Percentiles rank a stretch among this genome's conserved stretches.
These are phyloP conservation scores for Akebia trifoliata DNA, from an alignment of 164 flowering plant species.

Conservation along the genomic window DNA sequence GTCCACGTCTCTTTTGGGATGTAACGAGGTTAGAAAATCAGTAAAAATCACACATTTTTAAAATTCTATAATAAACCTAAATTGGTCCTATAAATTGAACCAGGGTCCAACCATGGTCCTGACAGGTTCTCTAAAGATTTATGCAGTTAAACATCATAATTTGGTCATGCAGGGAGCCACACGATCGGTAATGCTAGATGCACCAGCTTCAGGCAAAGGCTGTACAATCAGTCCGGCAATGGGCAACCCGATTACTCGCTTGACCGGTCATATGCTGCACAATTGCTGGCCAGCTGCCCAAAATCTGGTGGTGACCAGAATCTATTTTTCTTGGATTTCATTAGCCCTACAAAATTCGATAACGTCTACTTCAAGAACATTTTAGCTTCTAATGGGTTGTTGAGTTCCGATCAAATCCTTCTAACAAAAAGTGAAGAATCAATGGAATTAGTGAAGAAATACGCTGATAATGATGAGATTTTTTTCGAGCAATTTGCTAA, in stretches of 20 bases:
- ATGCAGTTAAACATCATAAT: background rate
- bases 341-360: constrained; percentile 64
- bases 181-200: constrained; percentile 88
- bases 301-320: constrained; percentile 89
- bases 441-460: constrained; percentile 57
- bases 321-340: constrained; percentile 66
- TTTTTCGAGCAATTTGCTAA: constrained; percentile 83
- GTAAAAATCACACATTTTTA: too few relatives aligned
- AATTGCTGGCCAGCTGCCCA: constrained; percentile 65
- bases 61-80: too few relatives aligned
- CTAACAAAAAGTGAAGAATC: constrained; percentile 48
- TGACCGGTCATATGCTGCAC: constrained; percentile 56
- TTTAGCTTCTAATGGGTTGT: constrained; percentile 58
- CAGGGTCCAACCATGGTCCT: too few relatives aligned
- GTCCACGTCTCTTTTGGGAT: too few relatives aligned
- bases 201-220: constrained; percentile 88
- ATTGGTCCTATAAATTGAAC: too few relatives aligned
- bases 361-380: constrained; percentile 85
- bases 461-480: constrained; percentile 49
- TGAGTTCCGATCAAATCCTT: constrained; percentile 77
- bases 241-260: constrained; percentile 63
- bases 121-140: too few relatives aligned
- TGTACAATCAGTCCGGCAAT: constrained; percentile 87
- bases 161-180: constrained; percentile 69
- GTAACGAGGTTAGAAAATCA: too few relatives aligned